Percentiles rank a stretch among this genome's conserved stretches.
Conservation (phyloP, 345 rosid species). For the Mallotus nudiflorus region DNA sequence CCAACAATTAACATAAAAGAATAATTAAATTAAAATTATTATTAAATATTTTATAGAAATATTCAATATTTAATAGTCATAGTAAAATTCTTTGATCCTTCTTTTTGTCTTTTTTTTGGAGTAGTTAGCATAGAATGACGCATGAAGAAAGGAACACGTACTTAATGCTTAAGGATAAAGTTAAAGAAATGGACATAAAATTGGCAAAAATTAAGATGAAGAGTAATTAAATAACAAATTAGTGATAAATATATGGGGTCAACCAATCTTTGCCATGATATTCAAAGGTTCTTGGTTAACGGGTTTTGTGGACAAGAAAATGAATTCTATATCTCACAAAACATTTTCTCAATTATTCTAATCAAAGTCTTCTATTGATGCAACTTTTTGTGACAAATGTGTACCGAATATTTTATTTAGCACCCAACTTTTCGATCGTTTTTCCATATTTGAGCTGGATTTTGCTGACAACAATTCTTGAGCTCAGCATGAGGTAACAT, state of each 20-base stretch:
- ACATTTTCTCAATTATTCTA: background rate
- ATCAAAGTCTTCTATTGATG: slow-evolving; percentile 14
- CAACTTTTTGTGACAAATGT: background rate
- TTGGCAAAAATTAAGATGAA: no score
- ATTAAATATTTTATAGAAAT: no score
- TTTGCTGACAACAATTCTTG: slow-evolving; percentile 2
- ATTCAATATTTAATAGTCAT: no score
- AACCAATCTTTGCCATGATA: slow-evolving; percentile 3
- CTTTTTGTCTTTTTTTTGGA: no score
- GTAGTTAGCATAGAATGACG: no score
- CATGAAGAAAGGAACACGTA: no score
- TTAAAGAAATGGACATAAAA: no score
- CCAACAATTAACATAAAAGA: no score
- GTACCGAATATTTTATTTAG: background rate
- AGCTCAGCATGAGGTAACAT: background rate
- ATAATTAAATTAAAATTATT: no score
- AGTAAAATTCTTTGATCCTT: no score
- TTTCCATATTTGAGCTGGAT: background rate
- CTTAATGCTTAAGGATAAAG: no score
- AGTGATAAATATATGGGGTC: background rate
- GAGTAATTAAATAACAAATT: no score
- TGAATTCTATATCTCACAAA: background rate
- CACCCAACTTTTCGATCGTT: background rate
- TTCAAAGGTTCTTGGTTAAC: slow-evolving; percentile 18
- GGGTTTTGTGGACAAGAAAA: background rate